phyloP scores from a whole-genome alignment of 352 stramenopile species.

The Pythium guiyangense region DNA sequence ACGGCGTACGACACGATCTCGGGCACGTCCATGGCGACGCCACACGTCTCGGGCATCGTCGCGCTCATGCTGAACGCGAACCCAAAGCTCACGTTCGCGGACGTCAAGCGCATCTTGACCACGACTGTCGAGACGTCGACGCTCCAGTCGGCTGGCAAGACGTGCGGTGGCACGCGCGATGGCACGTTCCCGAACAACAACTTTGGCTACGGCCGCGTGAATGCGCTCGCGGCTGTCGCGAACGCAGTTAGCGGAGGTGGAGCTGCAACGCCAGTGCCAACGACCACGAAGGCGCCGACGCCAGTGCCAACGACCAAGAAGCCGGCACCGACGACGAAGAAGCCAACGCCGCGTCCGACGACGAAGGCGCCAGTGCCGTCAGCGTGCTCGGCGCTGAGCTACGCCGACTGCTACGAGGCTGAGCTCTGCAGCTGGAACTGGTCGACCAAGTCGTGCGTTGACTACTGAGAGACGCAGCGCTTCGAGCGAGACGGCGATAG shows the following conservation, averaged over 20 bases:
- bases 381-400: background rate
- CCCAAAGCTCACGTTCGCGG: constrained; percentile 13
- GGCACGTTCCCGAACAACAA: constrained; percentile 27
- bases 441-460: background rate
- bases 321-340: background rate
- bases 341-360: background rate
- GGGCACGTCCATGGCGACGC: constrained; percentile 32
- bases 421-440: background rate
- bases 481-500: background rate
- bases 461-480: background rate
- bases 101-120: constrained; percentile 12
- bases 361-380: background rate
- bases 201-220: too few species aligned
- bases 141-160: constrained; percentile 7
- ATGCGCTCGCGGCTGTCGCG: constrained; percentile 8
- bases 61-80: constrained; percentile 26
- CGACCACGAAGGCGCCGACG: background rate
- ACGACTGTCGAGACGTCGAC: constrained; percentile 12
- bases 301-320: background rate
- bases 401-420: background rate
- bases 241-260: background rate
- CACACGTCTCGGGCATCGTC: constrained; percentile 27
- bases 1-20: constrained; percentile 20
- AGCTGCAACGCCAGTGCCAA: constrained; percentile 1
- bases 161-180: constrained; percentile 11